A percentile compares a stretch with the other conserved stretches of the same genome.
Conservation (phyloP, 805 yeast species). For the Ogataea minuta region DNA sequence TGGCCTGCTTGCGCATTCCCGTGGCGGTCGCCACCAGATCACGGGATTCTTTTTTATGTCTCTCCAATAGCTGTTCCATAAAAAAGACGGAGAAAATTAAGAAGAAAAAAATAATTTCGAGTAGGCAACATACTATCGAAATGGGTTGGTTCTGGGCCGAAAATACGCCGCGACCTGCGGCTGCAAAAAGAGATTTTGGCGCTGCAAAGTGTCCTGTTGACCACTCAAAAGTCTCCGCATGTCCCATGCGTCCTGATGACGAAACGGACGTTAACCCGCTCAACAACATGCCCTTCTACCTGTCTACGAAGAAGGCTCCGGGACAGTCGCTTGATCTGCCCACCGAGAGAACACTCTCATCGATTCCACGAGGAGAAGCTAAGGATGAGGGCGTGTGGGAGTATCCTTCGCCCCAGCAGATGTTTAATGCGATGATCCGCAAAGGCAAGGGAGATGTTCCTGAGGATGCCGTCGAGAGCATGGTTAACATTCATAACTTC, state of each 20-base stretch:
- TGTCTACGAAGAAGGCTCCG: constrained; percentile 66
- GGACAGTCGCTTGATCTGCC: constrained; percentile 81
- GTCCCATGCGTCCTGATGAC: constrained; percentile 36
- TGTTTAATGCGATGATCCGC: constrained; percentile 95
- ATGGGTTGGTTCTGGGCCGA: constrained; percentile 92
- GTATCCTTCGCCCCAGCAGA: constrained; percentile 98
- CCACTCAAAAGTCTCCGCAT: constrained; percentile 24
- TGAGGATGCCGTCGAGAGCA: constrained; percentile 92
- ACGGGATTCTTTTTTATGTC: constrained; percentile 68
- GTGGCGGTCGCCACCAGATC: constrained; percentile 68
- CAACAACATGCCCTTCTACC: constrained; percentile 81
- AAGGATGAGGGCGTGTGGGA: constrained; percentile 85
- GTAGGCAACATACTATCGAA: neutral
- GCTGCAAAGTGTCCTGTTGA: constrained; percentile 30
- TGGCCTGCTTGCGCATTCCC: constrained; percentile 78
- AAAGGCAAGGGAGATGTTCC: constrained; percentile 91
- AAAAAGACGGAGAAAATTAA: neutral
- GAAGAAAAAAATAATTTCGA: neutral
- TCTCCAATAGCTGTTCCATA: constrained; percentile 48
- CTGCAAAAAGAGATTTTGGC: neutral
- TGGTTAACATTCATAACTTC: constrained; percentile 97
- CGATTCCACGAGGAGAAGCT: constrained; percentile 79
- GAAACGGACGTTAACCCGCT: constrained; percentile 62
- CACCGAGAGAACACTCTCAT: constrained; percentile 76
- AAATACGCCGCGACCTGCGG: constrained; percentile 4